Evolutionary conservation across 305 asterid species (phyloP).

Genomic region (Plantago coronopus): DNA sequence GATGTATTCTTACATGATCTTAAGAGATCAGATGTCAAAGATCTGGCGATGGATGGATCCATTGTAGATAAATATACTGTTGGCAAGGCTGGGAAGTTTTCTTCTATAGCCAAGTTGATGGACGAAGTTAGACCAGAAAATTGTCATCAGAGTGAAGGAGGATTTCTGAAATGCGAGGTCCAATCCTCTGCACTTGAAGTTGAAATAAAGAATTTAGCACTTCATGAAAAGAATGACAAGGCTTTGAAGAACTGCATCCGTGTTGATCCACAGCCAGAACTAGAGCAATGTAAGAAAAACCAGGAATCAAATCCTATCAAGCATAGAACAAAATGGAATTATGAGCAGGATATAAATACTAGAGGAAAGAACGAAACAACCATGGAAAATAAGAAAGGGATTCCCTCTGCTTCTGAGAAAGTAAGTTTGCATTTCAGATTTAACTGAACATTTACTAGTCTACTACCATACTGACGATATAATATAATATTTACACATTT

Average conservation of each 20-base stretch:
- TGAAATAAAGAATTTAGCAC: constrained; percentile 25
- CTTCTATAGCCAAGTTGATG: constrained; percentile 15
- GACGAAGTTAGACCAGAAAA: constrained; percentile 26
- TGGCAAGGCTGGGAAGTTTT: constrained; percentile 26
- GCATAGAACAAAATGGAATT: constrained; percentile 27
- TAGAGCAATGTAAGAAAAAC: constrained; percentile 29
- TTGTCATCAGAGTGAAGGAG: constrained; percentile 24
- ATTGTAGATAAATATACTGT: constrained; percentile 17
- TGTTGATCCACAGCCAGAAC: constrained; percentile 27
- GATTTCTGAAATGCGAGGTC: constrained; percentile 23
- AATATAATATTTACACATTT: constrained; percentile 18
- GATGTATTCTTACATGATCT: constrained; percentile 27
- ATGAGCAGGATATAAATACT: constrained; percentile 28
- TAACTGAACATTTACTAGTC: constrained; percentile 13
- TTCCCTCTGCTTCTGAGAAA: constrained; percentile 27
- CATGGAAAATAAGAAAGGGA: constrained; percentile 32
- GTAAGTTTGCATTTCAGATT: constrained; percentile 36
- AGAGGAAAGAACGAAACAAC: constrained; percentile 33
- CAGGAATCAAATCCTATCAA: constrained; percentile 32
- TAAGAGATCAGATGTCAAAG: constrained; percentile 26
- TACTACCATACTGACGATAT: neutral
- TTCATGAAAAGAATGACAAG: constrained; percentile 22
- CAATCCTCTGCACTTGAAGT: constrained; percentile 27
- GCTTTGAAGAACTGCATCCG: constrained; percentile 28
- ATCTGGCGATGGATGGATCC: constrained; percentile 24